Evolutionary conservation across 352 stramenopile species (phyloP).

Genomic region (Globisporangium apiculatum): DNA sequence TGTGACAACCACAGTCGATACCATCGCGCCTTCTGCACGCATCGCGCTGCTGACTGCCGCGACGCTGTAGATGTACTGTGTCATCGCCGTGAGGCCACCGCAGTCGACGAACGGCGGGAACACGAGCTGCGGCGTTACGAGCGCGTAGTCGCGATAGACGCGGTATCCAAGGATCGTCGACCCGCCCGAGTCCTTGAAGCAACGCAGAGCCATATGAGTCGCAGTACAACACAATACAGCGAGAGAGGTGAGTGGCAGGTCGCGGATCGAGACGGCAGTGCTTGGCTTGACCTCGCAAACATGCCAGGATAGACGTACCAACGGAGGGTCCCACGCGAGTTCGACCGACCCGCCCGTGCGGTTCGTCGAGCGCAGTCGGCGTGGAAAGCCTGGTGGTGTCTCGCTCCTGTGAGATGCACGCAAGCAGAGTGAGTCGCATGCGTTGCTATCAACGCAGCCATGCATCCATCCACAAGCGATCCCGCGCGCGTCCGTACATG

Average conservation of each 20-base stretch:
- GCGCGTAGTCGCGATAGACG: slow-evolving; percentile 50
- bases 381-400: slow-evolving; percentile 28
- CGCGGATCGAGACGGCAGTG: too few species aligned
- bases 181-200: slow-evolving; percentile 26
- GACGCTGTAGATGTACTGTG: slow-evolving; percentile 40
- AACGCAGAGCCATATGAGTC: not conserved
- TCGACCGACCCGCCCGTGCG: slow-evolving; percentile 35
- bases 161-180: slow-evolving; percentile 36
- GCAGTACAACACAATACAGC: too few species aligned
- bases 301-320: slow-evolving; percentile 16
- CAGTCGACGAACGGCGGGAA: slow-evolving; percentile 40
- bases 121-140: slow-evolving; percentile 23
- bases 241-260: too few species aligned
- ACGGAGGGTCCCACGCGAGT: slow-evolving; percentile 33
- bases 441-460: too few species aligned
- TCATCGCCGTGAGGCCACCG: slow-evolving; percentile 24
- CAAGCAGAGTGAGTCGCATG: not conserved
- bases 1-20: slow-evolving; percentile 20
- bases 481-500: slow-evolving; percentile 15
- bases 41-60: slow-evolving; percentile 23
- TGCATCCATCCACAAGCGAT: too few species aligned
- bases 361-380: slow-evolving; percentile 16
- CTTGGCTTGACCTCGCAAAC: too few species aligned
- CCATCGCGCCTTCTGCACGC: slow-evolving; percentile 25
- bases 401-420: slow-evolving; percentile 16